Evolutionary conservation across 2,329 filamentous ascomycete species (phyloP).

Genomic region (Dichotomopilus funicola): DNA sequence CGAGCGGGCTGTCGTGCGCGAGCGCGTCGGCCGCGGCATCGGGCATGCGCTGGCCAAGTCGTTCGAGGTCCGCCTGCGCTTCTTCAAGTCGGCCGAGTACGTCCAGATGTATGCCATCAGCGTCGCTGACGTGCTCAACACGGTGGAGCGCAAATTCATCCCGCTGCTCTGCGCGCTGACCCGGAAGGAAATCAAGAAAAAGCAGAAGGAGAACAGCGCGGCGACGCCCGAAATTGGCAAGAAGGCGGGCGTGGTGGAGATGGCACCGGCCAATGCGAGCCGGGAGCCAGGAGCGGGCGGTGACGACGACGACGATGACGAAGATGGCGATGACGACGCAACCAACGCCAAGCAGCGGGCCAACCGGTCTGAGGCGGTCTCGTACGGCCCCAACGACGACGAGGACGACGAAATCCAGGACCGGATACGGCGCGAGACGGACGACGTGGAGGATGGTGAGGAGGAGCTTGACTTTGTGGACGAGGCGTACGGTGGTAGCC

Average conservation of each 20-base stretch:
- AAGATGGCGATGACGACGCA: constrained; percentile 68
- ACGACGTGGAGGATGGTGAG: constrained; percentile 48
- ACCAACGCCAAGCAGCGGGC: constrained; percentile 66
- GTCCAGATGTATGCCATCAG: constrained; percentile 76
- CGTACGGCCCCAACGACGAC: constrained; percentile 88
- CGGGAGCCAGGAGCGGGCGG: constrained; percentile 31
- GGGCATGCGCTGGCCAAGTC: constrained; percentile 69
- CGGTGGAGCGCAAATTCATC: constrained; percentile 76
- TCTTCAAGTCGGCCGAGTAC: constrained; percentile 84
- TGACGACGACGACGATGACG: constrained; percentile 53
- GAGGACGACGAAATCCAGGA: constrained; percentile 73
- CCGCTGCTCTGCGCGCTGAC: constrained; percentile 64
- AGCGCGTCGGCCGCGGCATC: constrained; percentile 67
- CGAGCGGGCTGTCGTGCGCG: constrained; percentile 72
- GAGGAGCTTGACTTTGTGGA: constrained; percentile 40
- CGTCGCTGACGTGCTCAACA: constrained; percentile 66
- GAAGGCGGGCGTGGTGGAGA: constrained; percentile 48
- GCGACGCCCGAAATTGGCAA: constrained; percentile 68
- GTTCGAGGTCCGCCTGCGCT: constrained; percentile 72
- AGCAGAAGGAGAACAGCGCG: constrained; percentile 56
- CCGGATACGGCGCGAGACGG: constrained; percentile 53
- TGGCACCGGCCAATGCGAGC: constrained; percentile 35
- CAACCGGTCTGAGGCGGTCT: constrained; percentile 74
- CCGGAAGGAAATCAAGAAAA: constrained; percentile 77
- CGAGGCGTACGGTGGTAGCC: constrained; percentile 47